phyloP scores from a whole-genome alignment of 1,139 yeast species.

The Geotrichum aggregatum region DNA sequence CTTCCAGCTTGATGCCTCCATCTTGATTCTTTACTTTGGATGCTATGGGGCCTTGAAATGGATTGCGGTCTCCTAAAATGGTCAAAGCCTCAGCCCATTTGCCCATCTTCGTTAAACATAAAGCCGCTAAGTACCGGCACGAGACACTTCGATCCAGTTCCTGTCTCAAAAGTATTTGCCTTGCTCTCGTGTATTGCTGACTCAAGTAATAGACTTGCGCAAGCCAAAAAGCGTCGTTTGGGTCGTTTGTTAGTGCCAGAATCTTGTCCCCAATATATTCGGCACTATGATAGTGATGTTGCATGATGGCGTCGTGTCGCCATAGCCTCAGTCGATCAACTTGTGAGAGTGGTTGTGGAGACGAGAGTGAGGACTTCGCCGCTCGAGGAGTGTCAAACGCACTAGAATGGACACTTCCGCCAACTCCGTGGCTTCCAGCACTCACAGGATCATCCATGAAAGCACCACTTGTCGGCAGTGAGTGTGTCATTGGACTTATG shows the following conservation, averaged over 20 bases:
- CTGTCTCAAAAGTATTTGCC: conserved; percentile 50
- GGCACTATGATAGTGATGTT: conserved; percentile 87
- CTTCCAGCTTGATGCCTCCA: conserved; percentile 48
- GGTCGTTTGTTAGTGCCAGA: conserved; percentile 68
- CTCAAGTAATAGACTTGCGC: conserved; percentile 80
- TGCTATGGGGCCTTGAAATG: conserved; percentile 42
- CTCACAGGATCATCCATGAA: conserved; percentile 3
- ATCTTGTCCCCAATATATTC: conserved; percentile 91
- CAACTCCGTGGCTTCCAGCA: neutral
- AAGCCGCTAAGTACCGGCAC: conserved; percentile 78
- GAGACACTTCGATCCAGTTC: conserved; percentile 52
- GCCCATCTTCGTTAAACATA: conserved; percentile 68
- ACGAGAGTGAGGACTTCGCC: conserved; percentile 4
- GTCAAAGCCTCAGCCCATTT: conserved; percentile 88
- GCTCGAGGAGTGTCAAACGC: conserved; percentile 20
- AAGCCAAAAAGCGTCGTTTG: conserved; percentile 94
- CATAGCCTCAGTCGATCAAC: conserved; percentile 84
- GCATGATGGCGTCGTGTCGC: conserved; percentile 92
- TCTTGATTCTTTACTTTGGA: conserved; percentile 20
- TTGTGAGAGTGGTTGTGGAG: conserved; percentile 49
- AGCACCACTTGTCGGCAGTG: conserved; percentile 15
- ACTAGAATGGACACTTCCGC: conserved; percentile 7
- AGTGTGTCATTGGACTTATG: conserved; percentile 20
- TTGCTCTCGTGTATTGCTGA: conserved; percentile 77
- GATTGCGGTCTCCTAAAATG: conserved; percentile 78